These are phyloP conservation scores for Elsinoe fawcettii DNA, from an alignment of 2,329 filamentous ascomycete genomes.

Conservation along the genomic window DNA sequence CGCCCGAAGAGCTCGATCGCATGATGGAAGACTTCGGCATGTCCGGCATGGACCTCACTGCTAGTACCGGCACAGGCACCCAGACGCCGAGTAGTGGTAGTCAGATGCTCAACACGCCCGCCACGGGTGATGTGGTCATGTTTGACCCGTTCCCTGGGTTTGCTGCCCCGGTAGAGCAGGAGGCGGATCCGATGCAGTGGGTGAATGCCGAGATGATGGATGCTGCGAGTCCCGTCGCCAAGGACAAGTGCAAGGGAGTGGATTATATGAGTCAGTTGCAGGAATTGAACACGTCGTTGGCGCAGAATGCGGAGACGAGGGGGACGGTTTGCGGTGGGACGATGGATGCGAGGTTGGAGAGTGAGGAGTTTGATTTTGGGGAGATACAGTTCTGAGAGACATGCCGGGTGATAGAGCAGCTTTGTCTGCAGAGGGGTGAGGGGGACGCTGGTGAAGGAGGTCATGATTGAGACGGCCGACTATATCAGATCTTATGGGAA, in stretches of 20 bases:
- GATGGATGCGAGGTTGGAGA: background rate
- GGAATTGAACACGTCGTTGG: background rate
- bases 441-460: background rate
- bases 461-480: background rate
- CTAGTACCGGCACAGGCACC: background rate
- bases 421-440: too few species aligned
- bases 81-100: conserved; percentile 9
- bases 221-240: background rate
- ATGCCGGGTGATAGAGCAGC: too few species aligned
- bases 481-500: background rate
- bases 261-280: background rate
- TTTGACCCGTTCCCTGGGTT: conserved; percentile 3
- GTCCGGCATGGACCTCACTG: background rate
- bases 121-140: background rate
- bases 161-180: background rate
- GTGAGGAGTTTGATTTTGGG: conserved; percentile 11
- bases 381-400: conserved; percentile 12
- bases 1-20: background rate
- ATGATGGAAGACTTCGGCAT: conserved; percentile 12
- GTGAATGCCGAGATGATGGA: conserved; percentile 9
- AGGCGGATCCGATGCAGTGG: conserved; percentile 11
- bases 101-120: background rate
- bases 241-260: background rate
- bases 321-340: background rate
- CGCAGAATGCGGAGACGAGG: background rate